Evolutionary conservation across 768 basidiomycete species (phyloP), one percentile per base, ranked within the genome.

Genomic region (Tylopilus subfusipes): DNA sequence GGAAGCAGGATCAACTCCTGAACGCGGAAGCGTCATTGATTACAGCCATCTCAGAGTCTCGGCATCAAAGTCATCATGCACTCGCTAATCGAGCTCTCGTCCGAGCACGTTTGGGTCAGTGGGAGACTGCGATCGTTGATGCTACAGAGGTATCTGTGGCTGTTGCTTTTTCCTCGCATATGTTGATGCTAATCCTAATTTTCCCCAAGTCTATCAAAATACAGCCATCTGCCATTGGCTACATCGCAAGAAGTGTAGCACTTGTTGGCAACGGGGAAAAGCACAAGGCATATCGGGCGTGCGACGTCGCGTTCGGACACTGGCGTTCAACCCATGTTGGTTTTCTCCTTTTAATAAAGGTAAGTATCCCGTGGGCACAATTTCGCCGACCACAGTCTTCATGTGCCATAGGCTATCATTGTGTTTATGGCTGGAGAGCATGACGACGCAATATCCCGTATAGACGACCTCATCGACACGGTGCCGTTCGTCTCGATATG

Each of bases 61-160:
- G 5, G 42, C 21, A 29, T 52, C 21, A 40, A 18, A 10, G n/a
- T 8, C 42, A 52, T 1, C 42, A 52, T 22, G 27, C 19, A 38
- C 18, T 52, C 12, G 33, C 51, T n/a, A 4, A 34, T 44, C 43
- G 36, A 38, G 33, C 43, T 22, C 51, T 52, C 10, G 36, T 46
- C 10, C 51, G 44, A 0, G 44, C 51, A 5, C 43, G 44, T 14
- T 29, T 38, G 43, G 21, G 10, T 5, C 51, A n/a, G 21, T 46
- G n/a, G 43, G 40, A 52, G 1, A 10, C n/a, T 30, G 58, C 8
- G 18, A 22, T 31, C 18, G 12, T n/a, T 0, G 53, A 60, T 30
- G 59, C 59, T 1, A 19, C 55, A 22, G 8, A 46, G 43, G 61
- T 61, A 9, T 34, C 10, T 2, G 12, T 10, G n/a, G 2, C 7